A percentile compares a stretch with the other conserved stretches of the same genome.
phyloP scores from a whole-genome alignment of 768 basidiomycete genomes.

The Boletellus emodensis region DNA sequence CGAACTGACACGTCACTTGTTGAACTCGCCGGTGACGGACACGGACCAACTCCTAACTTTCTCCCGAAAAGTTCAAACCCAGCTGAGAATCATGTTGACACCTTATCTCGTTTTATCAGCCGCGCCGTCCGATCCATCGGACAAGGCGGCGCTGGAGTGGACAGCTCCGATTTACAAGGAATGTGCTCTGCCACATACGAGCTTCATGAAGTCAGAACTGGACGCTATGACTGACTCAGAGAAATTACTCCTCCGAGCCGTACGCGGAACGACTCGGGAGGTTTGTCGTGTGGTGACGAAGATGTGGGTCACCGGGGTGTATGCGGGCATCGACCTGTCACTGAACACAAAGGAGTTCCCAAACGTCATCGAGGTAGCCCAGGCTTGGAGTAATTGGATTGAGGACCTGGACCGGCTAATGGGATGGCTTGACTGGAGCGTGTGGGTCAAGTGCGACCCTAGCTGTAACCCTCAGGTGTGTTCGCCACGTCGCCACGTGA shows the following conservation, averaged over 20 bases:
- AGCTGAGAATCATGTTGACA: slow-evolving; percentile 24
- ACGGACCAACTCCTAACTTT: slow-evolving; percentile 1
- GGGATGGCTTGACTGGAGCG: slow-evolving; percentile 48
- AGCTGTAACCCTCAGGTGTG: slow-evolving; percentile 42
- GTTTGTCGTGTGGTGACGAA: slow-evolving; percentile 36
- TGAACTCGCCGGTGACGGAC: slow-evolving; percentile 22
- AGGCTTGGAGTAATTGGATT: slow-evolving; percentile 30
- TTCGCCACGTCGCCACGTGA: neutral
- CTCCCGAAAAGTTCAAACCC: slow-evolving; percentile 1
- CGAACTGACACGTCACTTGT: slow-evolving; percentile 31
- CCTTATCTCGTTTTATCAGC: slow-evolving; percentile 6
- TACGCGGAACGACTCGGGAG: slow-evolving; percentile 35
- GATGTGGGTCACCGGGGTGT: slow-evolving; percentile 30
- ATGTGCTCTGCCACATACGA: neutral
- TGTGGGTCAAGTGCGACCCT: slow-evolving; percentile 45
- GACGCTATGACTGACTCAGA: slow-evolving; percentile 18
- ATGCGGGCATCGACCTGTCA: slow-evolving; percentile 6
- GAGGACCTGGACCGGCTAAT: slow-evolving; percentile 33
- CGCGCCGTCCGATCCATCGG: neutral
- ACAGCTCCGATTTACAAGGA: slow-evolving; percentile 3
- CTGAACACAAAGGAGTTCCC: neutral
- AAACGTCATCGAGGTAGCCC: neutral
- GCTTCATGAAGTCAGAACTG: neutral
- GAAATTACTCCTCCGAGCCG: slow-evolving; percentile 15
- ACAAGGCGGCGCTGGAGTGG: slow-evolving; percentile 11